Base-by-base conservation (phyloP, 2,329 filamentous ascomycete genomes). In the Penicillium oxalicum region DNA sequence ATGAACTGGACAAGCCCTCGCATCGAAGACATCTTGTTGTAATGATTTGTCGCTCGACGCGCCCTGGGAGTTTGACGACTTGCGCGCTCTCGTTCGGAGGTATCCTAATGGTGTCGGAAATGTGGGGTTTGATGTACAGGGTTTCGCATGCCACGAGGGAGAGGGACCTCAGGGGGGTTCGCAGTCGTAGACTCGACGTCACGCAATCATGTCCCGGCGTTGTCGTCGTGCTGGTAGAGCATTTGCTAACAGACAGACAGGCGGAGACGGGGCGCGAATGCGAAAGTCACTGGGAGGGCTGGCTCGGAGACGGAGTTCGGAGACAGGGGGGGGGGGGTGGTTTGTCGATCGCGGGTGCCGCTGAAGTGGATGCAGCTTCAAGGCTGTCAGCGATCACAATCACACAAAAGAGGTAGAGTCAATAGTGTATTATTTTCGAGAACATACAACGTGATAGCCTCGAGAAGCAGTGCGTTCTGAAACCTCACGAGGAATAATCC, bases 1-100 rank as follows among this genome's bases (percentile, higher is more conserved):
- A 98, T 98, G 75, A 98, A 98, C 69, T 96, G 94, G 41, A 98
- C 93, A 60, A 98, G 77, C 27, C 93, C 91, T 71, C 72, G 71
- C 74, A 77, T 77, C 18, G 74, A 76, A 57, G 70, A 72, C 70
- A 72, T 72, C 42, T 36, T 63, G 57, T 25, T 24, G 27, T 1
- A 18, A 26, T 25, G n/a, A 18, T 9, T 34, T 7, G 6, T 40
- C 18, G 8, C 29, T 24, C 24, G 18, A 13, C 6, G 3, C 13
- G 11, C 29, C 24, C 24, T 5, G 26, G 27, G 25, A 26, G 12
- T 24, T 9, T 26, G 24, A n/a, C 27, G 26, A 36, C 36, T 18
- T 36, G 41, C 35, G 18, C 29, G 36, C 12, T 35, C 28, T 12
- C 43, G 28, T 36, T 29, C 40, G 34, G 29, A 36, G 9, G 9